These are phyloP conservation scores for Castanea crenata DNA, from an alignment of 306 rosid species.

Conservation along the genomic window DNA sequence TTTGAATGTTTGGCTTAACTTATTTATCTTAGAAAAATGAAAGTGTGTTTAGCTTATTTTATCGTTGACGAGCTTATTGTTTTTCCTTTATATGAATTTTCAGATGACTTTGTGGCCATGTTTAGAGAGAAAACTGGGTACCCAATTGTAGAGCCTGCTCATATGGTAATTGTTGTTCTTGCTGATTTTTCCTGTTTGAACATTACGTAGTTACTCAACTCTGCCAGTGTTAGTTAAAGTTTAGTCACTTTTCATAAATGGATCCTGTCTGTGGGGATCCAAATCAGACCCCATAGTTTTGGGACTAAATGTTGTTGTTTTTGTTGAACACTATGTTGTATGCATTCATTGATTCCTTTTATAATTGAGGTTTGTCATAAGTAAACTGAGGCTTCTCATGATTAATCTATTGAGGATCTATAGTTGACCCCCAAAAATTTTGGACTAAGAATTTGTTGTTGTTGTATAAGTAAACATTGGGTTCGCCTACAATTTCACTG, in stretches of 20 bases:
- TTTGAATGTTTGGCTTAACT: background rate
- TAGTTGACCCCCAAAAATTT: too few relatives aligned
- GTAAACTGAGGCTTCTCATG: too few relatives aligned
- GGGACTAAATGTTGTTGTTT: too few relatives aligned
- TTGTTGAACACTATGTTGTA: too few relatives aligned
- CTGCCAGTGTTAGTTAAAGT: too few relatives aligned
- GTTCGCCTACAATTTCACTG: background rate
- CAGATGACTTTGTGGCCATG: conserved; percentile 87
- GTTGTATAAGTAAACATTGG: background rate
- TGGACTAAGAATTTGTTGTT: too few relatives aligned
- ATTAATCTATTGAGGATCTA: too few relatives aligned
- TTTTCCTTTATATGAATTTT: conserved; percentile 20
- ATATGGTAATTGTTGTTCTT: conserved; percentile 53
- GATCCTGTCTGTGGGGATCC: too few relatives aligned
- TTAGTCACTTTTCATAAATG: too few relatives aligned
- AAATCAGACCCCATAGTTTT: too few relatives aligned
- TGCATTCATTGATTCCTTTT: background rate
- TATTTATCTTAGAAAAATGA: background rate
- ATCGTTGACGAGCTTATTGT: conserved; percentile 5
- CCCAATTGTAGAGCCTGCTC: conserved; percentile 87
- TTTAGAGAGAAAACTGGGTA: conserved; percentile 76
- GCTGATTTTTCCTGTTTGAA: too few relatives aligned
- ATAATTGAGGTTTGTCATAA: background rate
- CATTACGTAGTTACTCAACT: too few relatives aligned
- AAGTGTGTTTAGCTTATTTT: conserved; percentile 5